Percentiles rank a stretch among this genome's conserved stretches.
Conservation (phyloP, 345 rosid species). For the Brassica rapa region DNA sequence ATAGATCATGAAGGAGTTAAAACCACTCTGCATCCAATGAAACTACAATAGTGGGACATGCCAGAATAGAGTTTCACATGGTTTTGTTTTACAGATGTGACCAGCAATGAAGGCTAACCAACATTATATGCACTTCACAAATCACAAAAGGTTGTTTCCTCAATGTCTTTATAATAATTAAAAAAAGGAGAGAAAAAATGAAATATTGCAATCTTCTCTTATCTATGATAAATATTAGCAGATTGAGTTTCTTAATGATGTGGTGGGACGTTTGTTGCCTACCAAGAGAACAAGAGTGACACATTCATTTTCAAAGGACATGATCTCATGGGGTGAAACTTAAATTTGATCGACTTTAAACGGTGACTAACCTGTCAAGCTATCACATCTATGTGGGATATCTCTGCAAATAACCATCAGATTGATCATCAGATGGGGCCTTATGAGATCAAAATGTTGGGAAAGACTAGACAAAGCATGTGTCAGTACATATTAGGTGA, state of each 20-base stretch:
- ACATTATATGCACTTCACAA: constrained; percentile 20
- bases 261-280: constrained; percentile 24
- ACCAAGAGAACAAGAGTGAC: not conserved
- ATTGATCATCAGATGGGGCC: constrained; percentile 20
- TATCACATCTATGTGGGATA: constrained; percentile 12
- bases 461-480: constrained; percentile 9
- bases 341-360: not conserved
- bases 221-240: not conserved
- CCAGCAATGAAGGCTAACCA: constrained; percentile 7
- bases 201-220: constrained; percentile 1
- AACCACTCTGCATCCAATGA: not conserved
- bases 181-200: not conserved
- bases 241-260: not conserved
- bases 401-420: not conserved
- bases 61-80: constrained; percentile 21
- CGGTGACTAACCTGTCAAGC: constrained; percentile 12
- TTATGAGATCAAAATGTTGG: constrained; percentile 10
- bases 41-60: constrained; percentile 28
- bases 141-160: constrained; percentile 26
- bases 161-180: not conserved
- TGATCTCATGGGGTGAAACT: constrained; percentile 1
- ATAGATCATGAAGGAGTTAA: constrained; percentile 14
- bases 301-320: constrained; percentile 18
- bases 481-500: constrained; percentile 13
- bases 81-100: constrained; percentile 4